Percentiles rank a stretch among this genome's conserved stretches.
These are phyloP conservation scores for Lactifluus rugatus DNA, from an alignment of 768 basidiomycete species.

Conservation along the genomic window DNA sequence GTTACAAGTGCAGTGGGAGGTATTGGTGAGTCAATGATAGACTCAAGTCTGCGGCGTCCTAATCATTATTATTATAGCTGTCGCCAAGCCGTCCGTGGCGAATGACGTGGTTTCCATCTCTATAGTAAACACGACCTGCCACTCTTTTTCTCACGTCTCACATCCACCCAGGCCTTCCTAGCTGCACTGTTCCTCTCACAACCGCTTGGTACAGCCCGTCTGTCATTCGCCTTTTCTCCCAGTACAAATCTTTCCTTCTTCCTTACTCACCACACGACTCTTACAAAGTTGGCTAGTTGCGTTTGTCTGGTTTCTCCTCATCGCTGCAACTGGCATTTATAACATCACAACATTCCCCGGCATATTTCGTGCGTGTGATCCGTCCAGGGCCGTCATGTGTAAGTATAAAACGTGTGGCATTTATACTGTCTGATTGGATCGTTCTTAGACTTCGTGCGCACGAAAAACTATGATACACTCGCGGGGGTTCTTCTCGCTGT, in stretches of 20 bases:
- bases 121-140: slow-evolving; percentile 31
- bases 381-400: slow-evolving; percentile 56
- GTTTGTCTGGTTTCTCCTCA: slow-evolving; percentile 44
- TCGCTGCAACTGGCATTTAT: slow-evolving; percentile 44
- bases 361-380: slow-evolving; percentile 58
- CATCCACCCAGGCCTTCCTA: slow-evolving; percentile 40
- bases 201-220: slow-evolving; percentile 45
- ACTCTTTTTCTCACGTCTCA: not conserved
- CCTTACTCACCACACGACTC: not conserved
- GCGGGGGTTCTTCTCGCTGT: slow-evolving; percentile 54
- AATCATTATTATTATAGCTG: slow-evolving; percentile 27
- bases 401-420: not conserved
- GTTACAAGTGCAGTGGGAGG: slow-evolving; percentile 60
- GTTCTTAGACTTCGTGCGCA: slow-evolving; percentile 51
- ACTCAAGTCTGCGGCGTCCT: not conserved
- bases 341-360: slow-evolving; percentile 47
- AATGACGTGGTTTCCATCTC: slow-evolving; percentile 47
- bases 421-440: not conserved
- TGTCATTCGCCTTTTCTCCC: slow-evolving; percentile 47
- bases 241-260: slow-evolving; percentile 26
- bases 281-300: slow-evolving; percentile 32
- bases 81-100: slow-evolving; percentile 42
- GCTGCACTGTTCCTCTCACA: slow-evolving; percentile 49
- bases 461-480: slow-evolving; percentile 48
- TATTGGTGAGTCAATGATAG: slow-evolving; percentile 27